Evolutionary conservation across 2,329 filamentous ascomycete genomes (phyloP), one percentile per base, ranked within the genome.

Genomic region (Monosporascus sp.): DNA sequence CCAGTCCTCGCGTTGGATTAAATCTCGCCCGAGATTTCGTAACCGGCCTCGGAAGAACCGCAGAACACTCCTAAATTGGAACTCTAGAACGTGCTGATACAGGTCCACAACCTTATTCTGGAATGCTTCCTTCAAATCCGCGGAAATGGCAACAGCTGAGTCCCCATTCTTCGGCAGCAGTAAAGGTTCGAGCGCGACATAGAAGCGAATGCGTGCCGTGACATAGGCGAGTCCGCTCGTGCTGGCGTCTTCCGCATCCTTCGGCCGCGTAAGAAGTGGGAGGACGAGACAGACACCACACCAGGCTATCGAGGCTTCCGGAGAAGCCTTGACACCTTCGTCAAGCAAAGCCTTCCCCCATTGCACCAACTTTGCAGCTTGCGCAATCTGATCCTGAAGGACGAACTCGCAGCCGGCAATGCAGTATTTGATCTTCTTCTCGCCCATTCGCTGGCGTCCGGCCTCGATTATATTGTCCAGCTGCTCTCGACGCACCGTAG

Each of bases 261-360:
- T 52, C 5, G 64, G 65, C 45, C 67, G 69, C 7, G 60, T 68
- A 41, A 74, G 61, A 3, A 73, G 59, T 0, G 70, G 69, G 1
- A 73, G 63, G 43, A 72, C 46, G 19, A 72, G 49, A 56, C 62
- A 70, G 56, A 74, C 66, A 58, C 72, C 73, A 3, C 64, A 64
- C 67, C 65, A 68, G 2, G 54, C 63, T 7, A 69, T 50, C 6
- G 67, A 69, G 19, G 65, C 69, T 47, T 67, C 58, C 2, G 68
- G 67, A 2, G 63, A 66, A 11, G 46, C 62, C 50, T 65, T 65
- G 46, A 67, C 61, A n/a, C 63, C 68, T 7, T 64, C 53, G 8
- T 50, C 50, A 27, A 70, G 57, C 40, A 54, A 60, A 43, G 48
- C 48, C 48, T 70, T 66, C 14, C 57, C 55, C 53, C 58, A 53